Base-by-base conservation (phyloP, 768 basidiomycete genomes). In the Leccinum uliginosum region DNA sequence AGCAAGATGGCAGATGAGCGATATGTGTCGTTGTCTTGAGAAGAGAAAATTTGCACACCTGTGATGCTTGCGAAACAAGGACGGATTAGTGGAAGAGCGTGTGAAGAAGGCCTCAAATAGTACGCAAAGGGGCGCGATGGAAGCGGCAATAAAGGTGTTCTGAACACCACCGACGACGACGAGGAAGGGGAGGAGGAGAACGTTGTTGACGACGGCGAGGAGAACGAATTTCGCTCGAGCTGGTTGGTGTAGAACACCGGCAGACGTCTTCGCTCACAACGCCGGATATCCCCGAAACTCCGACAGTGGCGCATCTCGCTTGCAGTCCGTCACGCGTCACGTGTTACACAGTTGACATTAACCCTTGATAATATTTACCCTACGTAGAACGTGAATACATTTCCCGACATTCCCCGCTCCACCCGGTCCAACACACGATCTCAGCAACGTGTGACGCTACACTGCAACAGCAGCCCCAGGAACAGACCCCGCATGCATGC, bases 221-320 rank as follows among this genome's bases (percentile, higher is more conserved):
- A 38, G 38, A 40, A 40, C 51, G 56, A 57, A 57, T 57, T 53
- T 56, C 56, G 35, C 59, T 59, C 55, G 47, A 61, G 51, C 56
- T 61, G 55, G 53, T 19, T 43, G 40, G 51, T 55, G 29, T 47
- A 32, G 51, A 43, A 46, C 54, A 38, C 53, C 49, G 56, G 50
- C 58, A 35, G 38, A 30, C 44, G 54, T 51, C 54, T 50, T 54
- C 47, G 45, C 51, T 58, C 62, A 56, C 62, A 62, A 55, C 44
- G 14, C 57, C 69, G 69, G 67, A 26, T 30, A 35, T 53, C 55
- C 60, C 70, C 68, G 68, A 62, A 70, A 70, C 69, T 71, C 70
- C 69, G 69, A 65, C 52, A 2, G 64, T 65, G 67, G 64, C 66
- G 52, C 50, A 35, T 11, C 21, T 32, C 38, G 19, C 19, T 27